Base-by-base conservation (phyloP, 1,284 basidiomycete species). In the Ceratobasidium sp. region DNA sequence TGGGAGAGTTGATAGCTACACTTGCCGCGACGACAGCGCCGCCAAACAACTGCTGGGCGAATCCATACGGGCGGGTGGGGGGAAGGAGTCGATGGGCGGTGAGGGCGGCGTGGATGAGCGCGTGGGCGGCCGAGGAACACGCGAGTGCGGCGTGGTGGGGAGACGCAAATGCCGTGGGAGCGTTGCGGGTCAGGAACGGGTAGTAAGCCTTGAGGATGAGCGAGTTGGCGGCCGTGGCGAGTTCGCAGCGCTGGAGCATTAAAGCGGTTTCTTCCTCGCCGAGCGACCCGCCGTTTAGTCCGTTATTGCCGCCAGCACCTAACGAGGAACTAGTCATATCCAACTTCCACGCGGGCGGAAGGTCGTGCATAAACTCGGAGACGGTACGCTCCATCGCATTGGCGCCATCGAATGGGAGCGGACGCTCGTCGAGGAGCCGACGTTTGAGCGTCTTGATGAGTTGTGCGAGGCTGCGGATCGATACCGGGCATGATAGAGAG, bases 161-260 rank as follows among this genome's bases (percentile, higher is more conserved):
- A 58, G 50, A 72, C 65, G 35, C 73, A 67, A 27, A 75, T 70
- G 50, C 38, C 31, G 34, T 31, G 20, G 40, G 62, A 73, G 73
- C 22, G 75, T 72, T 67, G 73, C 77, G 73, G 77, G 79, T 83
- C 67, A 89, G 75, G 77, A 90, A 89, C 0, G 89, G 89, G n/a
- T 86, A 75, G 75, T 88, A 90, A 8, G 86, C 79, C 76, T 85
- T 86, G 72, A 91, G 78, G 68, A 89, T 80, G 56, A 89, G 75
- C 47, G 85, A 78, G 70, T 89, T 82, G 4, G 86, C 85, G 45
- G 83, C 79, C 42, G 88, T 82, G 0, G 82, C 81, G 50, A 90
- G 78, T 72, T 88, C 88, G 73, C 82, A 88, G 29, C 82, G 82
- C 73, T 85, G 84, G 6, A 82, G 81, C 57, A 82, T 75, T 20